These are phyloP conservation scores for Henckelia pumila DNA, from an alignment of 257 asterid species.

Conservation along the genomic window DNA sequence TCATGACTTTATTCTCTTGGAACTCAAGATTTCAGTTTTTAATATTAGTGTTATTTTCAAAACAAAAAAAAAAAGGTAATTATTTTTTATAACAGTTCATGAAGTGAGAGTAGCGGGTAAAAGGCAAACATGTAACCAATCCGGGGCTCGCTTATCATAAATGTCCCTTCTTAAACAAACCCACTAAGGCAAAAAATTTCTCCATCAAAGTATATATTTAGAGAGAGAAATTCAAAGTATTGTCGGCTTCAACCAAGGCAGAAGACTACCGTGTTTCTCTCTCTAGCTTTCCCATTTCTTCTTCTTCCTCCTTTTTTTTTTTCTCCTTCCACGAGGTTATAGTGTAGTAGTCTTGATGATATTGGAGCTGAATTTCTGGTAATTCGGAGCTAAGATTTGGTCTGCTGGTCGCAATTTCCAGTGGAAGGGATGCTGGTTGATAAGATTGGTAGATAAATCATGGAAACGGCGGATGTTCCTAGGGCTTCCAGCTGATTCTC, in stretches of 20 bases:
- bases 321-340: slow-evolving; percentile 16
- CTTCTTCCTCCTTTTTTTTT: slow-evolving; percentile 22
- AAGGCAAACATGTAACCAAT: too few species aligned
- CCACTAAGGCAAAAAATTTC: too few species aligned
- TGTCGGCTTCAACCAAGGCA: slow-evolving; percentile 95
- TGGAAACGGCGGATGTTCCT: slow-evolving; percentile 41
- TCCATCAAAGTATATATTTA: too few species aligned
- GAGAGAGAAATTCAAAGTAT: slow-evolving; percentile 40
- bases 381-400: slow-evolving; percentile 32
- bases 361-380: slow-evolving; percentile 14
- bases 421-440: slow-evolving; percentile 26
- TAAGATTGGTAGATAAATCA: slow-evolving; percentile 18
- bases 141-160: too few species aligned
- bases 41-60: too few species aligned
- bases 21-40: too few species aligned
- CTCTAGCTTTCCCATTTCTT: slow-evolving; percentile 31
- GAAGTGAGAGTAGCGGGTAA: too few species aligned
- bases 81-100: too few species aligned
- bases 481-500: slow-evolving; percentile 40
- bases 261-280: slow-evolving; percentile 38
- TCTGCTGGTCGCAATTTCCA: slow-evolving; percentile 21
- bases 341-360: neutral
- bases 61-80: too few species aligned
- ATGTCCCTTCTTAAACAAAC: too few species aligned
- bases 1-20: too few species aligned